Evolutionary conservation across 1,284 basidiomycete species (phyloP), one percentile per base, ranked within the genome.

Genomic region (Rhodotorula sp.): DNA sequence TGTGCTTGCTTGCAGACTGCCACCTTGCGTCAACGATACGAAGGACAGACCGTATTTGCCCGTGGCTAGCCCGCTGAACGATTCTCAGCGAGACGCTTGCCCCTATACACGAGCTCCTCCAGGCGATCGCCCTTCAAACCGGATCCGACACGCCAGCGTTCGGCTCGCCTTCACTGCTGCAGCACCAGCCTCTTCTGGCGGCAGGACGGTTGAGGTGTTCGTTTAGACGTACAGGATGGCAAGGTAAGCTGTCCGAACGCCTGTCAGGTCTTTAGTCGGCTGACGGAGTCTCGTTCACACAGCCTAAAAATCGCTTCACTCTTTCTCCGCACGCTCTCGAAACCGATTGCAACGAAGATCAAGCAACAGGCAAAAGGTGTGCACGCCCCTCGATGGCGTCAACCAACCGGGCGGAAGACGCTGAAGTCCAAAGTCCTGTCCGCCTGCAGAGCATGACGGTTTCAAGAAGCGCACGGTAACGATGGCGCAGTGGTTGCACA

Each of bases 271-370:
- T 8, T 7, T 6, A 4, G 10, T 10, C 22, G 3, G 6, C 59
- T 33, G 45, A 57, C 20, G 3, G 22, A 4, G 18, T 7, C 3
- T 12, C 37, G 8, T 42, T 42, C 37, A 42, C 37, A 15, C 67
- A 68, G 66, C 45, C 70, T 72, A 33, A 69, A 72, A 33, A 69
- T 73, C 55, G 67, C 57, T 12, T 69, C 69, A 0, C 55, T 74
- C 22, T 26, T 72, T 20, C 73, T 77, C 30, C 71, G 72, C 30
- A 78, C 77, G 18, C 64, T 78, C 12, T 65, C 68, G 8, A 78
- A 78, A 45, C 77, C 77, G 12, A 74, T 78, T 44, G 75, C 77
- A 6, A 76, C 69, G 51, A 69, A 70, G 64, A 61, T 78, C 62
- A 78, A 78, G 56, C 66, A 73, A 37, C 70, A 72, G 15, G 75